Base-by-base conservation (phyloP, 2,329 filamentous ascomycete species). In the Cercospora zeae-maydis region DNA sequence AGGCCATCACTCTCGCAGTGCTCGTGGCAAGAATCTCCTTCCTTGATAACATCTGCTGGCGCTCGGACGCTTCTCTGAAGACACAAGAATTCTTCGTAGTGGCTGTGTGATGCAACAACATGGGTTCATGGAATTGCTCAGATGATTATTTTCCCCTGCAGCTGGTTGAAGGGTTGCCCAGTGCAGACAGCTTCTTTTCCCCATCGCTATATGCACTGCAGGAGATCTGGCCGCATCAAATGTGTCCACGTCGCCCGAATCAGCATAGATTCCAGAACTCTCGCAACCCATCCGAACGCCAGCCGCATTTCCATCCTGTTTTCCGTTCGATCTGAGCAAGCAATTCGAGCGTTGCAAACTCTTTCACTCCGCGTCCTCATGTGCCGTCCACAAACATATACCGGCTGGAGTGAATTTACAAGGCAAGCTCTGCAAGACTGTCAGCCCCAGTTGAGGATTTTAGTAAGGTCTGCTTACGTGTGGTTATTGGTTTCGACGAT, bases 261-360 rank as follows among this genome's bases (percentile, higher is more conserved):
- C 36, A 42, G n/a, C 54, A 37, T 19, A 62, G 19, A 16, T 59
- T 65, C 59, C 63, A 65, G 42, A 62, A 53, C 34, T 62, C 60
- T 4, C 63, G 63, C 51, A 65, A 37, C 6, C 56, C 59, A 27
- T 65, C 63, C 10, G 55, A 60, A 33, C 63, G 57, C 63, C 63
- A 65, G n/a, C 55, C 59, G 31, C 63, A 65, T 33, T 65, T 65
- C 63, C 59, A 65, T 10, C 63, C 63, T 6, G 63, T 60, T 30
- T 65, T 65, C n/a, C 42, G 52, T 52, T 65, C 59, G 10, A 65
- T 65, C 51, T 62, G 54, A 19, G 63, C 59, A 4, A 65, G 60
- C 33, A 65, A 27, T 58, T 65, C 63, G 3, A 65, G 56, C 24
- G 52, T 55, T 13, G 55, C 63, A 34, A 65, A 65, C 45, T 65